A percentile compares a stretch with the other conserved stretches of the same genome.
phyloP scores from a whole-genome alignment of 768 basidiomycete genomes.

The Trametes coccinea region DNA sequence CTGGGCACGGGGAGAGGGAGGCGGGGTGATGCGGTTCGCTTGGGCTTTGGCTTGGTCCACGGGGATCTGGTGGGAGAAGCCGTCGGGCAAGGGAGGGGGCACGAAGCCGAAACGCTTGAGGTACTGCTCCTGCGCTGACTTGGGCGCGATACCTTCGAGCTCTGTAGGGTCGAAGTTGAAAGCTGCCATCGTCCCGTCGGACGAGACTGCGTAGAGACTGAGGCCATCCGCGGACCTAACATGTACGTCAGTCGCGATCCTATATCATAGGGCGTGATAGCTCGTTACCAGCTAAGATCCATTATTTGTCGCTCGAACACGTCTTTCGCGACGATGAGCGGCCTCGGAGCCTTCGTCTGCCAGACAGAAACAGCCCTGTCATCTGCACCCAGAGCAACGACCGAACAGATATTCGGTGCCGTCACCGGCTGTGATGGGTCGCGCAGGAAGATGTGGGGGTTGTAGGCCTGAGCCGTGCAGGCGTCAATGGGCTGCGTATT shows the following conservation, averaged over 20 bases:
- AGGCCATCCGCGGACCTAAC: slow-evolving; percentile 89
- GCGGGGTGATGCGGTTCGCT: slow-evolving; percentile 41
- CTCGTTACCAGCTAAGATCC: slow-evolving; percentile 84
- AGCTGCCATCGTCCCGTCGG: slow-evolving; percentile 91
- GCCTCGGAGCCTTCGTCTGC: slow-evolving; percentile 91
- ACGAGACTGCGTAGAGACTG: slow-evolving; percentile 91
- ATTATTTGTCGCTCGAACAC: slow-evolving; percentile 94
- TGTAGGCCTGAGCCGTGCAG: slow-evolving; percentile 65
- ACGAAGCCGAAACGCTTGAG: slow-evolving; percentile 79
- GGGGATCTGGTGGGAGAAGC: slow-evolving; percentile 56
- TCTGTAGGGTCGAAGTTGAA: slow-evolving; percentile 82
- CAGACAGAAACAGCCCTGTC: slow-evolving; percentile 94
- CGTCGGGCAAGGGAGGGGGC: slow-evolving; percentile 65
- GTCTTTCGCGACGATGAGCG: slow-evolving; percentile 90
- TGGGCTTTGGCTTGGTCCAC: slow-evolving; percentile 2
- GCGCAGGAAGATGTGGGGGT: slow-evolving; percentile 91
- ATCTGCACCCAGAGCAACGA: slow-evolving; percentile 92
- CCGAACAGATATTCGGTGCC: slow-evolving; percentile 85
- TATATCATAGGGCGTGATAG: slow-evolving; percentile 2
- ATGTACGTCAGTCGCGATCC: neutral
- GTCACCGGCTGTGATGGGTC: slow-evolving; percentile 65
- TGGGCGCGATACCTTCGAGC: slow-evolving; percentile 77
- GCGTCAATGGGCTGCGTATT: neutral
- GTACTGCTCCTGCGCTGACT: slow-evolving; percentile 74
- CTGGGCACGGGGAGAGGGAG: slow-evolving; percentile 46